Evolutionary conservation across 148 eudicot genomes (phyloP).

Genomic region (Silene conica): DNA sequence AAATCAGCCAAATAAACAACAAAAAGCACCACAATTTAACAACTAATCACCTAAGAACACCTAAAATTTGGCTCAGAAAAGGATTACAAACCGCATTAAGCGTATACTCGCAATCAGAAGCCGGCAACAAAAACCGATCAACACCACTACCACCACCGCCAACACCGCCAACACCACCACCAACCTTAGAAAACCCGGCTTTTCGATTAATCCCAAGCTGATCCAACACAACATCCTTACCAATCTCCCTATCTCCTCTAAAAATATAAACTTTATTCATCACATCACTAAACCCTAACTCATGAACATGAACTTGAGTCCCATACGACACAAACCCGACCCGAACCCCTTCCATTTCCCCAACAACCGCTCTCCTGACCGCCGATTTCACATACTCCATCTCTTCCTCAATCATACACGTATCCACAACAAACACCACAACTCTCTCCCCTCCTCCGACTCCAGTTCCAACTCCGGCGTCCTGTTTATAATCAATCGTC

Average conservation of each 20-base stretch:
- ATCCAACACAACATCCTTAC: constrained; percentile 87
- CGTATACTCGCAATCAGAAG: constrained; percentile 79
- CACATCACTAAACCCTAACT: constrained; percentile 65
- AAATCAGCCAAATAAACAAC: neutral
- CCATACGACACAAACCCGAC: constrained; percentile 85
- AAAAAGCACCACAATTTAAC: neutral
- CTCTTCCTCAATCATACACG: constrained; percentile 89
- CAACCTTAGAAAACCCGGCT: constrained; percentile 2
- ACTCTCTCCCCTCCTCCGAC: constrained; percentile 32
- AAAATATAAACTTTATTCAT: constrained; percentile 84
- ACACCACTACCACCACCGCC: constrained; percentile 41
- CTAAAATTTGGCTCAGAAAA: neutral
- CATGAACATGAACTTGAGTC: constrained; percentile 96
- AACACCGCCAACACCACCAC: constrained; percentile 21
- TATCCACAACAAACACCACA: constrained; percentile 64
- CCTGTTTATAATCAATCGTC: constrained; percentile 42
- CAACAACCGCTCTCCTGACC: constrained; percentile 54
- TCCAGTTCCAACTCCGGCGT: neutral
- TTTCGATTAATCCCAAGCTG: constrained; percentile 63
- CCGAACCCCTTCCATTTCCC: constrained; percentile 62
- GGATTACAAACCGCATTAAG: constrained; percentile 55
- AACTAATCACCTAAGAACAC: neutral
- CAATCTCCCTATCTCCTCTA: constrained; percentile 65
- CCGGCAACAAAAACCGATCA: constrained; percentile 77
- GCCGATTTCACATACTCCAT: constrained; percentile 73